phyloP scores from a whole-genome alignment of 2,329 filamentous ascomycete species.

The Beauveria caledonica region DNA sequence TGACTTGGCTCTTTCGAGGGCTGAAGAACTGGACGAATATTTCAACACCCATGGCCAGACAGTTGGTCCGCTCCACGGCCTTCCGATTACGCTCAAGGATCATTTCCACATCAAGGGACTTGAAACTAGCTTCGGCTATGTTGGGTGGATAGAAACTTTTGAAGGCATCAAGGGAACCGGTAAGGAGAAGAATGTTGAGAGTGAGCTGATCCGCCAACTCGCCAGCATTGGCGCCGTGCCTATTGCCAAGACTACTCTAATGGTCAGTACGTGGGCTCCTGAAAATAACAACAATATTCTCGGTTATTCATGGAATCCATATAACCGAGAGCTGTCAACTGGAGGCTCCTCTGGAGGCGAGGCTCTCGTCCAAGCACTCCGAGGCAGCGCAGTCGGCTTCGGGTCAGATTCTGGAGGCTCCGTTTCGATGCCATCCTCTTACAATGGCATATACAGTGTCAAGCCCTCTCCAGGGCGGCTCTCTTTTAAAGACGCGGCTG shows the following conservation, averaged over 20 bases:
- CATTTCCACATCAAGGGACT: neutral
- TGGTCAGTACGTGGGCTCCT: neutral
- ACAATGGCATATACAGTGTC: no score
- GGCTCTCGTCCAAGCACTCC: neutral
- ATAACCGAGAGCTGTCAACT: neutral
- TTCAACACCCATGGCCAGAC: neutral
- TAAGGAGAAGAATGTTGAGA: neutral
- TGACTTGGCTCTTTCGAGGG: neutral
- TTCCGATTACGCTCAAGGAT: neutral
- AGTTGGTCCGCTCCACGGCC: neutral
- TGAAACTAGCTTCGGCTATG: neutral
- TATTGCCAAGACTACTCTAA: neutral
- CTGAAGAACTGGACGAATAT: neutral
- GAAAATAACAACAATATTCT: neutral
- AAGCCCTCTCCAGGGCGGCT: no score
- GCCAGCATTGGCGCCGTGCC: neutral
- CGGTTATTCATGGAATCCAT: neutral
- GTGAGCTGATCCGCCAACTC: neutral
- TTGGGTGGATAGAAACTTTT: neutral
- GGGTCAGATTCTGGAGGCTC: no score
- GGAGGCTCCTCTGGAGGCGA: neutral
- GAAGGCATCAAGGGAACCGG: neutral
- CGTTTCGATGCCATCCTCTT: no score
- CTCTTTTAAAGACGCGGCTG: no score
- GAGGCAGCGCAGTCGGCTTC: no score